Evolutionary conservation across 768 basidiomycete species (phyloP), one percentile per base, ranked within the genome.

Genomic region (Leucocoprinus leucothites): DNA sequence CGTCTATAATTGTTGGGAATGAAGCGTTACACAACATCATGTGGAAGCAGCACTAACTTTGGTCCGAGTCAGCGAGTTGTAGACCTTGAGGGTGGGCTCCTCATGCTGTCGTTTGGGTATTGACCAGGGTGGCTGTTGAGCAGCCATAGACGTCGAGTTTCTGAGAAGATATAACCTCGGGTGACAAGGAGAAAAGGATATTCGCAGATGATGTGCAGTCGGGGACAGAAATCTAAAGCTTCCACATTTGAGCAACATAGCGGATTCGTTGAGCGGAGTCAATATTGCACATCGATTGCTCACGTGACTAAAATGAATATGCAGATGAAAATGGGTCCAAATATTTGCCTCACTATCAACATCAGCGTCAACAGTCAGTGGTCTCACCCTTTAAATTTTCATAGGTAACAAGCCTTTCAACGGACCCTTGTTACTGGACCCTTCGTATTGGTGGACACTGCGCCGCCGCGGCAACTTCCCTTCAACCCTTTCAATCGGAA

Each of bases 11-110:
- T 9, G 18, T 25, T 34, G 26, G 18, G 28, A 31, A 13, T 56
- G 6, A 49, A 47, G 24, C 8, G n/a, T 16, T 28, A 28, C 43
- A 49, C 9, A 24, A 34, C 47, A n/a, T 21, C 13, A 34, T 28
- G 26, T 35, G 5, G 19, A 19, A 58, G 64, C 61, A 62, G 61
- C n/a, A 64, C 72, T 58, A 58, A 93, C 95, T 81, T 99, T 98
- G 4, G 85, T 83, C 60, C 85, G 82, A 35, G 96, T 98, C 61
- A 98, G 74, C 9, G 96, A 94, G 72, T 98, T 99, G 74, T 89
- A 96, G 44, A 98, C 78, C 69, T 84, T 88, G 45, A 95, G 79
- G 0, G 81, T 78, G 4, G 90, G 91, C 60, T 87, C 85, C 44
- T 72, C 67, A 18, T 61, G 52, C 58, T 75, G 71, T 6, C 70